Conservation (phyloP, 2,329 filamentous ascomycete genomes). For the Microcera coccophila region DNA sequence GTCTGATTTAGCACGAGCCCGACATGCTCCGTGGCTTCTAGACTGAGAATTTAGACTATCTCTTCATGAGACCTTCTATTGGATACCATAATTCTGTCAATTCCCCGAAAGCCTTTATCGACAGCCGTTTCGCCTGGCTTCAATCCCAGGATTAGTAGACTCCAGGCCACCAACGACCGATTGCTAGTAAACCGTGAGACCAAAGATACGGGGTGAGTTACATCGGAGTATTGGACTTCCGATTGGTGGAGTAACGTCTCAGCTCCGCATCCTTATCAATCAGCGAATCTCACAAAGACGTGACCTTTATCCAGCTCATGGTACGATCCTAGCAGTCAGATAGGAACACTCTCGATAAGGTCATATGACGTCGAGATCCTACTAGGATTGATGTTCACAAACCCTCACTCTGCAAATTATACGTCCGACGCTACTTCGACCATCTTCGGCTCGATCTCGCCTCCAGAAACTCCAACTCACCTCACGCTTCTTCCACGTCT, state of each 20-base stretch:
- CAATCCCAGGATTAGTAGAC: no score
- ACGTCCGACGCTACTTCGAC: no score
- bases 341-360: no score
- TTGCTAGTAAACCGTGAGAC: not conserved
- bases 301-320: no score
- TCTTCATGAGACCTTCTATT: not conserved
- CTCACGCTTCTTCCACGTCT: not conserved
- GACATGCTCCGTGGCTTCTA: not conserved
- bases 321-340: no score
- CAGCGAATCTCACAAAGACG: not conserved
- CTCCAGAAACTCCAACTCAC: no score
- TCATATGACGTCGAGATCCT: no score
- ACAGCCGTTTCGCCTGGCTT: not conserved
- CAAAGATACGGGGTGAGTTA: not conserved
- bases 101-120: not conserved
- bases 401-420: no score
- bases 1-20: not conserved
- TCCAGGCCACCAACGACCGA: not conserved
- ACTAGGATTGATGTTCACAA: no score
- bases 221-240: not conserved
- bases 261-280: not conserved
- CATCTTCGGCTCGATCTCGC: no score
- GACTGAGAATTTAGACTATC: not conserved
- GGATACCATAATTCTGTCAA: not conserved
- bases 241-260: not conserved